These are phyloP conservation scores for Sphagnum tenellum DNA, from an alignment of 225 moss, liverwort and hornwort genomes.

Conservation along the genomic window DNA sequence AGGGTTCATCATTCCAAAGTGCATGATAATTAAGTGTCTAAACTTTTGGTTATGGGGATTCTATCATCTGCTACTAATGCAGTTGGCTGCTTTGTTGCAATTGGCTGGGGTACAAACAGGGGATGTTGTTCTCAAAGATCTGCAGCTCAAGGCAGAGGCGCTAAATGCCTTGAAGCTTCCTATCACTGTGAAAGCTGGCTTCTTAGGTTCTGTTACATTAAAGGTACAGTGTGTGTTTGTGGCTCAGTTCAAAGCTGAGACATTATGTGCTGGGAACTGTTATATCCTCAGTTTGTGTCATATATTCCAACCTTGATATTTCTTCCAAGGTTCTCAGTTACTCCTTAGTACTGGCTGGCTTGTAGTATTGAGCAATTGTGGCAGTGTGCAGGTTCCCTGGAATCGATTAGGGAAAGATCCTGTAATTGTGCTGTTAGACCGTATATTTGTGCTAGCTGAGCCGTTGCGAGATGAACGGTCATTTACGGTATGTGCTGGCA, in stretches of 20 bases:
- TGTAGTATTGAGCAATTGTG: background rate
- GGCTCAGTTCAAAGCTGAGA: too few relatives aligned
- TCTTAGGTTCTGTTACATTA: slow-evolving; percentile 91
- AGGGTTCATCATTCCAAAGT: too few relatives aligned
- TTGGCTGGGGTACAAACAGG: slow-evolving; percentile 29
- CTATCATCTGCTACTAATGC: too few relatives aligned
- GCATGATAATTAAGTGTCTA: too few relatives aligned
- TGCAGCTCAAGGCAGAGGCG: slow-evolving; percentile 96
- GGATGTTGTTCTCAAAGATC: slow-evolving; percentile 95
- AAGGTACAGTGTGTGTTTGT: slow-evolving; percentile 43
- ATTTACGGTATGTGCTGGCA: slow-evolving; percentile 42
- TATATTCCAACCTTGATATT: too few relatives aligned
- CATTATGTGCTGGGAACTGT: too few relatives aligned
- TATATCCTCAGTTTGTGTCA: too few relatives aligned
- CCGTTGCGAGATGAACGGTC: slow-evolving; percentile 76
- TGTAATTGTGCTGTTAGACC: slow-evolving; percentile 88
- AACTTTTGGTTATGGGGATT: too few relatives aligned
- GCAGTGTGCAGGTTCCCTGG: slow-evolving; percentile 78
- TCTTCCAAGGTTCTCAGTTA: too few relatives aligned
- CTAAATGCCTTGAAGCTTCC: slow-evolving; percentile 91
- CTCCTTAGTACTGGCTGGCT: background rate
- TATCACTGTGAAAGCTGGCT: slow-evolving; percentile 92
- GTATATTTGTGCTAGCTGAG: slow-evolving; percentile 95
- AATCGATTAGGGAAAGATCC: slow-evolving; percentile 94
- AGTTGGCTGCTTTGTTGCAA: too few relatives aligned